Conservation (phyloP, 345 rosid genomes). For the Murraya paniculata region DNA sequence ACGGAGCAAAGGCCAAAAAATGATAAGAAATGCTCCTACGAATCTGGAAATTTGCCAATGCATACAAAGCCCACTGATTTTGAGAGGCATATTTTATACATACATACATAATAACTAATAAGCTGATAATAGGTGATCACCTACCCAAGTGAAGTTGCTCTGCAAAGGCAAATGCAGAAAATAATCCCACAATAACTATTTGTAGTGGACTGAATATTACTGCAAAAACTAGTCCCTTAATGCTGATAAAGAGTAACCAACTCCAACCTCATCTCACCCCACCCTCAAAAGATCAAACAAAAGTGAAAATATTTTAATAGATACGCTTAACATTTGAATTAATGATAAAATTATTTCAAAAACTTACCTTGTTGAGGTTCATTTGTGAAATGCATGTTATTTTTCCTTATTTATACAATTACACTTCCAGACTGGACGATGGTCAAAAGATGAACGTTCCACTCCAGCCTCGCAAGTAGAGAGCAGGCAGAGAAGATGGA, state of each 20-base stretch:
- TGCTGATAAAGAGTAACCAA: constrained; percentile 10
- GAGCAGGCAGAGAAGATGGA: constrained; percentile 36
- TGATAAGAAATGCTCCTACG: constrained; percentile 30
- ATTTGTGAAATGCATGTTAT: no score
- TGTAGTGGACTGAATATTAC: constrained; percentile 40
- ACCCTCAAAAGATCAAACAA: no score
- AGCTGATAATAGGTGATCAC: constrained; percentile 4
- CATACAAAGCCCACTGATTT: no score
- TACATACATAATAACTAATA: no score
- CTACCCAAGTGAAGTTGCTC: constrained; percentile 43
- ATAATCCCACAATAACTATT: constrained; percentile 31
- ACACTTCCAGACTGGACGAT: constrained; percentile 34
- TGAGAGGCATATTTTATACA: no score
- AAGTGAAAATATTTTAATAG: no score
- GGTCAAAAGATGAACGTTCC: constrained; percentile 40
- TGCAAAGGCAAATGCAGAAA: constrained; percentile 43
- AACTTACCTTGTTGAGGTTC: no score
- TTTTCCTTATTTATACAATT: no score
- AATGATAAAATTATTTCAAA: no score
- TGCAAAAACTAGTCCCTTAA: constrained; percentile 43
- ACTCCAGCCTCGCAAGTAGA: constrained; percentile 43
- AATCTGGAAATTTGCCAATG: constrained; percentile 18
- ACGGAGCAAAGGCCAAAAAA: constrained; percentile 37
- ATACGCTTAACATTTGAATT: no score
- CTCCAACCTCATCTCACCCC: no score